Evolutionary conservation across 2,329 filamentous ascomycete genomes (phyloP).

Genomic region (Cladophialophora exuberans): DNA sequence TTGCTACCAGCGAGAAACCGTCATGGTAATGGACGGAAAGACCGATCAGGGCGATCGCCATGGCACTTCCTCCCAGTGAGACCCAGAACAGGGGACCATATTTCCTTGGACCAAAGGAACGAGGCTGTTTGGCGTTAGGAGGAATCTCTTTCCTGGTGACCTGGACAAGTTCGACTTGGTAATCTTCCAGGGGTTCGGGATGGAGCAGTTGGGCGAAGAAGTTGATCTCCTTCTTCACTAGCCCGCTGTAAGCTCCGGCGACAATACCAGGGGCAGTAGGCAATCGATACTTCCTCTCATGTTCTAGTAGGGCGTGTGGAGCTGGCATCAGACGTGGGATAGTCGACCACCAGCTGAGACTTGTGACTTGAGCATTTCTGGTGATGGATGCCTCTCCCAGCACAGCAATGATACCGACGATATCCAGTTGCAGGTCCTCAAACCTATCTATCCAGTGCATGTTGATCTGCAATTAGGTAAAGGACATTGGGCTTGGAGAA

Average conservation of each 20-base stretch:
- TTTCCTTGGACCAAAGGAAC: conserved; percentile 18
- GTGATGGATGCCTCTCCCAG: conserved; percentile 64
- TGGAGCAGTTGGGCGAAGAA: conserved; percentile 67
- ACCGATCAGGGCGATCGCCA: conserved; percentile 58
- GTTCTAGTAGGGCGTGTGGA: conserved; percentile 64
- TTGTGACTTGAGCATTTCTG: conserved; percentile 62
- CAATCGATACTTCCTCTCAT: conserved; percentile 58
- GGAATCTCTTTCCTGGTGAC: conserved; percentile 37
- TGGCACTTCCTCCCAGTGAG: conserved; percentile 49
- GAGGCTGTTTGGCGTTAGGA: conserved; percentile 17
- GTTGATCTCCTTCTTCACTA: conserved; percentile 58
- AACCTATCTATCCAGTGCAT: conserved; percentile 26
- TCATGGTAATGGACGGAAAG: conserved; percentile 58
- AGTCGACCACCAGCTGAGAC: conserved; percentile 60
- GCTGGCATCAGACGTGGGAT: conserved; percentile 65
- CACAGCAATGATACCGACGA: conserved; percentile 65
- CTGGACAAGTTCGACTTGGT: conserved; percentile 46
- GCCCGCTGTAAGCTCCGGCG: conserved; percentile 62
- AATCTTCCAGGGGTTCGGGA: conserved; percentile 42
- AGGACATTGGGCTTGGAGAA: not conserved
- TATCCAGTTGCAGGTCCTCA: conserved; percentile 49
- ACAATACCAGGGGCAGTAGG: conserved; percentile 60
- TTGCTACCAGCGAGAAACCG: conserved; percentile 57
- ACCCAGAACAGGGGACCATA: conserved; percentile 22
- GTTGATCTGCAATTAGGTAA: not conserved